phyloP scores from a whole-genome alignment of 2,329 filamentous ascomycete species.

The Fusarium odoratissimum region DNA sequence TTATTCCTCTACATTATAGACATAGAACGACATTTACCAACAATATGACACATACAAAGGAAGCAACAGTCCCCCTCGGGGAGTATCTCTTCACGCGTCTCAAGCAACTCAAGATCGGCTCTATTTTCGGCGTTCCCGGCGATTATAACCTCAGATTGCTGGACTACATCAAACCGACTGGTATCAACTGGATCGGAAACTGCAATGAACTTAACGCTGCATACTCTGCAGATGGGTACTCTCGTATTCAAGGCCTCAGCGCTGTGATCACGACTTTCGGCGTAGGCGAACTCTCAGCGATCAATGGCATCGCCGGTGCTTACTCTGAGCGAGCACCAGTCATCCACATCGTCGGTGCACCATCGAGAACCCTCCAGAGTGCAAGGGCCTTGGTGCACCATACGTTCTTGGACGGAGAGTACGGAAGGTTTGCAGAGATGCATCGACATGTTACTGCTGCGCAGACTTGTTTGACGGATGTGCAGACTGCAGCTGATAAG shows the following conservation, averaged over 20 bases:
- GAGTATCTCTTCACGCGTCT: conserved; percentile 15
- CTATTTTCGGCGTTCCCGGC: conserved; percentile 16
- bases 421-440: conserved; percentile 12
- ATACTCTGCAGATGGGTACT: conserved; percentile 14
- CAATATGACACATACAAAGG: not conserved
- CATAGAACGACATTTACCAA: not conserved
- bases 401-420: conserved; percentile 16
- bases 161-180: conserved; percentile 9
- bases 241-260: not conserved
- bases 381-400: not conserved
- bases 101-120: conserved; percentile 11
- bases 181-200: conserved; percentile 15
- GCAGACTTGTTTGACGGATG: conserved; percentile 2
- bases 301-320: conserved; percentile 11
- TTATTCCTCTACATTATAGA: not conserved
- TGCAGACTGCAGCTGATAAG: not conserved
- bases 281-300: conserved; percentile 14
- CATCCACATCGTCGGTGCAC: conserved; percentile 8
- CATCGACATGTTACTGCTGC: conserved; percentile 16
- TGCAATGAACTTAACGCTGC: conserved; percentile 20
- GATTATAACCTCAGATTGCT: conserved; percentile 23
- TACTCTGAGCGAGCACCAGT: conserved; percentile 14
- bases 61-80: not conserved
- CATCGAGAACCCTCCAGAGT: not conserved
- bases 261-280: conserved; percentile 15